phyloP scores from a whole-genome alignment of 106 monocot species.

The Platanthera guangdongensis region DNA sequence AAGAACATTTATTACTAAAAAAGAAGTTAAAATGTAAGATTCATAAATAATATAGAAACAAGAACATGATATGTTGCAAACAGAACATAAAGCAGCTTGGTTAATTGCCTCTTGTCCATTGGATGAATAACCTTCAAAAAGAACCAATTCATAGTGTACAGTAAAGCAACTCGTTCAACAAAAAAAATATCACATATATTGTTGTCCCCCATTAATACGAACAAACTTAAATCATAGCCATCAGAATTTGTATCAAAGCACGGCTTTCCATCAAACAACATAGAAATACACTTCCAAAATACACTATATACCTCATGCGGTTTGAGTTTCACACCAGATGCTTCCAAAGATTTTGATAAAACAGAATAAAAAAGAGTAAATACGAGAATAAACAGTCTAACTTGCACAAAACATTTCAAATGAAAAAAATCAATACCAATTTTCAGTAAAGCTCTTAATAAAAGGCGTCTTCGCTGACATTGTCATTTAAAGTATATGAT shows the following conservation, averaged over 20 bases:
- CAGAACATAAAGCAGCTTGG: too few relatives aligned
- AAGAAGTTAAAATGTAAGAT: constrained; percentile 4
- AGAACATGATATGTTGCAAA: not conserved
- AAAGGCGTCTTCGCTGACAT: constrained; percentile 27
- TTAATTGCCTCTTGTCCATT: constrained; percentile 28
- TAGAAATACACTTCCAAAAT: constrained; percentile 55
- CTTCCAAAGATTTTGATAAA: constrained; percentile 41
- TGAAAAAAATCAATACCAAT: constrained; percentile 34
- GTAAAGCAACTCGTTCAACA: constrained; percentile 51
- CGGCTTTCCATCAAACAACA: constrained; percentile 33
- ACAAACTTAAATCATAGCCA: constrained; percentile 18
- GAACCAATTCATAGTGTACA: constrained; percentile 58
- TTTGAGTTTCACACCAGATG: constrained; percentile 19
- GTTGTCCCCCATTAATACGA: constrained; percentile 37
- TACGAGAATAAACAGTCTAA: not conserved
- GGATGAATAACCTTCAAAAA: constrained; percentile 40
- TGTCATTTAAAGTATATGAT: constrained; percentile 49
- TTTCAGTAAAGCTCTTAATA: constrained; percentile 35
- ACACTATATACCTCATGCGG: constrained; percentile 54
- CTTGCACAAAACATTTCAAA: not conserved
- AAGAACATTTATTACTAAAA: constrained; percentile 53
- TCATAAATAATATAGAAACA: not conserved
- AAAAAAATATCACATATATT: constrained; percentile 31
- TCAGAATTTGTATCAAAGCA: constrained; percentile 7
- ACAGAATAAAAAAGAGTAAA: not conserved